Percentiles rank a stretch among this genome's conserved stretches.
These are phyloP conservation scores for Leptographium radiaticola DNA, from an alignment of 2,329 filamentous ascomycete genomes.

Conservation along the genomic window DNA sequence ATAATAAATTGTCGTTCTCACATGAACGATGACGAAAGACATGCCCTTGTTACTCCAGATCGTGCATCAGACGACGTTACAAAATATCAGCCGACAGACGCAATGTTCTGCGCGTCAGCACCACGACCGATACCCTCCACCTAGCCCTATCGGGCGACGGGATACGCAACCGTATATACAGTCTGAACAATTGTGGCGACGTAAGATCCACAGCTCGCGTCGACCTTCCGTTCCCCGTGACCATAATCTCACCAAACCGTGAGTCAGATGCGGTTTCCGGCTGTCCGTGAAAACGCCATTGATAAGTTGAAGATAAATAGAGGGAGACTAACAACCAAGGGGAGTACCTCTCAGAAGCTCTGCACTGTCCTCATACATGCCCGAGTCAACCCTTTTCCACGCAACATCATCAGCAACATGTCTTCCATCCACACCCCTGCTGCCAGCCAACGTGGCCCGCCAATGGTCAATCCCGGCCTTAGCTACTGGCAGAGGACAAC, in stretches of 20 bases:
- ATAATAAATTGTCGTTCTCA: no score
- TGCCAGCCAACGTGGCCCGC: neutral
- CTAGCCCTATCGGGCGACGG: no score
- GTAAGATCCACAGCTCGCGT: neutral
- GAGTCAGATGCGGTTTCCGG: neutral
- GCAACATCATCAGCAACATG: neutral
- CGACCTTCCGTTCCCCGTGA: neutral
- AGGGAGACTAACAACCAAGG: neutral
- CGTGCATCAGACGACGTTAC: no score
- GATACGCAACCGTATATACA: no score
- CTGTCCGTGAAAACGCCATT: neutral
- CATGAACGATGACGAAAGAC: no score
- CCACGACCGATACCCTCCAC: no score
- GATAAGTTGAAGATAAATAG: neutral
- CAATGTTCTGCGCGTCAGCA: no score
- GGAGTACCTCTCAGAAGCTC: neutral
- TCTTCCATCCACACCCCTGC: neutral
- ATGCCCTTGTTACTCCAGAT: no score
- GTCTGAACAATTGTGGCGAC: no score
- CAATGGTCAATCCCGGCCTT: slow-evolving; percentile 8
- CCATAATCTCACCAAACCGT: neutral
- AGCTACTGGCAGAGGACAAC: slow-evolving; percentile 30
- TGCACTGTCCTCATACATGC: neutral
- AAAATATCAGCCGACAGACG: no score
- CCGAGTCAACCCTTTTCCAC: neutral